Conservation (phyloP, 345 rosid genomes). For the Syzygium jambos region DNA sequence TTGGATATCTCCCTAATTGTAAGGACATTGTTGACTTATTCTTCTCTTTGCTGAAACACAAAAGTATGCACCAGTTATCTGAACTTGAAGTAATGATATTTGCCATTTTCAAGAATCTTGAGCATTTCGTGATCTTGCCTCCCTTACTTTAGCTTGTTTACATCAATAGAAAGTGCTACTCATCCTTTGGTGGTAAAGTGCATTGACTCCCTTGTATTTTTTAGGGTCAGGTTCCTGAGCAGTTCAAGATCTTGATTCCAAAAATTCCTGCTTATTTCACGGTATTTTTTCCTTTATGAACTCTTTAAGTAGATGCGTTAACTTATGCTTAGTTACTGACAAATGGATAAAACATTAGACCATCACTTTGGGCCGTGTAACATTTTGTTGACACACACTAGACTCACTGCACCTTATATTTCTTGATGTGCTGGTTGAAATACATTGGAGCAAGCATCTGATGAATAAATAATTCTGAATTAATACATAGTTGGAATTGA, state of each 20-base stretch:
- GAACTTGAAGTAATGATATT: not conserved
- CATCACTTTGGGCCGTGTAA: not conserved
- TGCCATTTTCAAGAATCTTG: not conserved
- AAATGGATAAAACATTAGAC: not conserved
- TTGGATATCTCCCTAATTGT: not conserved
- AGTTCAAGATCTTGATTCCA: constrained; percentile 78
- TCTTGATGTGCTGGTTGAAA: not conserved
- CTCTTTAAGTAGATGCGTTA: not conserved
- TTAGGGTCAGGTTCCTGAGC: constrained; percentile 74
- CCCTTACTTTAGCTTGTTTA: not conserved
- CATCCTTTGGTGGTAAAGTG: not conserved
- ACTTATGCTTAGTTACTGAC: not conserved
- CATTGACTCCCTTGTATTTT: not conserved
- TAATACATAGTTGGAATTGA: not conserved
- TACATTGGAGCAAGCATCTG: not conserved
- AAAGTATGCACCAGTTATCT: not conserved
- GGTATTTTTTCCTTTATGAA: constrained; percentile 29
- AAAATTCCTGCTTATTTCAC: constrained; percentile 96
- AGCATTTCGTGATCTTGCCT: not conserved
- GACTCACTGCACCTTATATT: not conserved
- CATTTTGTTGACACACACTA: not conserved
- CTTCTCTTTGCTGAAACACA: not conserved
- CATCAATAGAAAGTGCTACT: not conserved
- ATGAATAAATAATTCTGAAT: not conserved
- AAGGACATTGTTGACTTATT: not conserved